These are phyloP conservation scores for Pouteria campechiana DNA, from an alignment of 179 eudicot genomes.

Conservation along the genomic window DNA sequence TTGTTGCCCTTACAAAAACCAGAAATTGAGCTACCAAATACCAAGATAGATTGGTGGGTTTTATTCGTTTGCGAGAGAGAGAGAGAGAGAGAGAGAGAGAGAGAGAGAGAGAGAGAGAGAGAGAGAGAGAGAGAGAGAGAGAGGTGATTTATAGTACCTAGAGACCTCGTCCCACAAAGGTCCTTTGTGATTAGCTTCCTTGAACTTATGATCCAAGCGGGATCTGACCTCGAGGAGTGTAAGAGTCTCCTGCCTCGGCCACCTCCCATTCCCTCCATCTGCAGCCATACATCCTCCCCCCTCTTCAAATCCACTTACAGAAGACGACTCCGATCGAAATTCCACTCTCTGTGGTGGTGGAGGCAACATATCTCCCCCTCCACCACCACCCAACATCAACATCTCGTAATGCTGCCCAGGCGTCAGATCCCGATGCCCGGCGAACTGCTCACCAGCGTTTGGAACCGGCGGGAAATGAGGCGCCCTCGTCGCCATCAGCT, in stretches of 20 bases:
- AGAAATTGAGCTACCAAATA: too few species aligned
- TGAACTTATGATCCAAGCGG: constrained; percentile 78
- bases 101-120: neutral
- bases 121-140: neutral
- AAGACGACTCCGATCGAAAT: constrained; percentile 30
- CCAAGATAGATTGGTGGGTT: too few species aligned
- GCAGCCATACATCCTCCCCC: constrained; percentile 24
- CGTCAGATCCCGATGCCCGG: constrained; percentile 12
- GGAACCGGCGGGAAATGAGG: constrained; percentile 26
- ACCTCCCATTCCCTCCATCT: constrained; percentile 54
- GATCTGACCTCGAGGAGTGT: constrained; percentile 86
- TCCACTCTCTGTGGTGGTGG: constrained; percentile 1
- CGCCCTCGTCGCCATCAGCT: constrained; percentile 34
- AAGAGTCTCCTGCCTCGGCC: constrained; percentile 97
- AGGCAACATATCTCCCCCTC: constrained; percentile 1
- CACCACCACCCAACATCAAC: constrained; percentile 27
- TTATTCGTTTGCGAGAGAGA: too few species aligned
- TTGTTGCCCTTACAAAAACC: too few species aligned
- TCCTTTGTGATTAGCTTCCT: constrained; percentile 94
- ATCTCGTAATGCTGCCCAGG: constrained; percentile 20
- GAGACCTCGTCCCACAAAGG: constrained; percentile 99
- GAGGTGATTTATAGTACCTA: constrained; percentile 32
- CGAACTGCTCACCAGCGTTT: constrained; percentile 21
- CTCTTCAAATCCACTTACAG: constrained; percentile 11
- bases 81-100: too few species aligned